Evolutionary conservation across 352 stramenopile genomes (phyloP), one percentile per base, ranked within the genome.

Genomic region (Pythium scleroteichum): DNA sequence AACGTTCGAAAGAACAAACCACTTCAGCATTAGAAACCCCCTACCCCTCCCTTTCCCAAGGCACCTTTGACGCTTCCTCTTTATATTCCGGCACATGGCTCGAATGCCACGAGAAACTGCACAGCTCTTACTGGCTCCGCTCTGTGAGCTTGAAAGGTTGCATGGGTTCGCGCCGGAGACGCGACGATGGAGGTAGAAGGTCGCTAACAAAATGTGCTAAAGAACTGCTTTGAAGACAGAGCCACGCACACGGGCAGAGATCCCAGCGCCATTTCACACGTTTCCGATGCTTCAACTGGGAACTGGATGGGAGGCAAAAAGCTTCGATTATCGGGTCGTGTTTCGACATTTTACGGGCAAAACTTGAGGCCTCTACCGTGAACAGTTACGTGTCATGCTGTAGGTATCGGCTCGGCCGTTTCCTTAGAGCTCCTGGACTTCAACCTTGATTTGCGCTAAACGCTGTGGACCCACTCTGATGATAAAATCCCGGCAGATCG

Each of bases 141-240:
- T n/a, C 6, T 52, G 56, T 52, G 56, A 64, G 46, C 56, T 57
- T 64, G 56, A 64, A 58, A 64, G 48, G 57, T 52, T 56, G 57
- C 57, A 58, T 50, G 42, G 44, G 56, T 59, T 35, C 40, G 27
- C 40, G 26, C 46, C 4, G 46, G 46, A 52, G 46, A 52, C 46
- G 16, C 26, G 46, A 16, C 24, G 26, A 24, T 4, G 38, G 13
- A 13, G 7, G n/a, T n/a, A n/a, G n/a, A 4, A 44, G 5, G 17
- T 44, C 38, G 38, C 38, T 17, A 44, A 20, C 17, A 20, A 44
- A 44, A 44, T 44, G 38, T 44, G 38, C 38, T 17, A 44, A 20
- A 44, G 38, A 44, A 44, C 38, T 13, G 38, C 38, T 44, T n/a
- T 8, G 7, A 24, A 26, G 23, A 41, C 22, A 16, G 38, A 41